A percentile compares a stretch with the other conserved stretches of the same genome.
Evolutionary conservation across 2,329 filamentous ascomycete genomes (phyloP).

Genomic region (Xylaria hypoxylon): DNA sequence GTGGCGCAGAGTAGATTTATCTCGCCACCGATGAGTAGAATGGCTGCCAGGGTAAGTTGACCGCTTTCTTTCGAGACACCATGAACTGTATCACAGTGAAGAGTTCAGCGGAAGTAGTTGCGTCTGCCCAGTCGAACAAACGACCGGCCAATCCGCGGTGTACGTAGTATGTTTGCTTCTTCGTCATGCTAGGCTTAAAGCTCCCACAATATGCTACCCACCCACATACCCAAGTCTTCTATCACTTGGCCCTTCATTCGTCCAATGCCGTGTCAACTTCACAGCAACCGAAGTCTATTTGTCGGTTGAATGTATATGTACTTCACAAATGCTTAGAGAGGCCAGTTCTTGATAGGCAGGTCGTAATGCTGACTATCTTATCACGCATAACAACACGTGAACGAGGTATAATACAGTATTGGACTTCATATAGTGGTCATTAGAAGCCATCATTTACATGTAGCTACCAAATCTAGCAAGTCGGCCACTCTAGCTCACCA

Average conservation of each 20-base stretch:
- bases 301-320: neutral
- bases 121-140: neutral
- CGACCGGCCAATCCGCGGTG: neutral
- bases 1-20: slow-evolving; percentile 15
- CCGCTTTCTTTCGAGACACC: neutral
- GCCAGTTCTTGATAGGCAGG: neutral
- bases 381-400: neutral
- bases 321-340: neutral
- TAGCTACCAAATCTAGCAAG: neutral
- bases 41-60: slow-evolving; percentile 29
- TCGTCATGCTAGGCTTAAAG: neutral
- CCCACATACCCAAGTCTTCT: neutral
- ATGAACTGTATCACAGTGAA: slow-evolving; percentile 1
- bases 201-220: neutral
- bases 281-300: too few species aligned
- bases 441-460: neutral
- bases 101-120: neutral
- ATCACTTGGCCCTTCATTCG: neutral
- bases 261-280: neutral
- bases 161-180: neutral
- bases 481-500: neutral
- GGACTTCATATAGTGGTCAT: neutral
- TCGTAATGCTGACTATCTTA: too few species aligned
- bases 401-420: neutral
- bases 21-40: slow-evolving; percentile 8